phyloP scores from a whole-genome alignment of 345 rosid species.

The Melaleuca alternifolia region DNA sequence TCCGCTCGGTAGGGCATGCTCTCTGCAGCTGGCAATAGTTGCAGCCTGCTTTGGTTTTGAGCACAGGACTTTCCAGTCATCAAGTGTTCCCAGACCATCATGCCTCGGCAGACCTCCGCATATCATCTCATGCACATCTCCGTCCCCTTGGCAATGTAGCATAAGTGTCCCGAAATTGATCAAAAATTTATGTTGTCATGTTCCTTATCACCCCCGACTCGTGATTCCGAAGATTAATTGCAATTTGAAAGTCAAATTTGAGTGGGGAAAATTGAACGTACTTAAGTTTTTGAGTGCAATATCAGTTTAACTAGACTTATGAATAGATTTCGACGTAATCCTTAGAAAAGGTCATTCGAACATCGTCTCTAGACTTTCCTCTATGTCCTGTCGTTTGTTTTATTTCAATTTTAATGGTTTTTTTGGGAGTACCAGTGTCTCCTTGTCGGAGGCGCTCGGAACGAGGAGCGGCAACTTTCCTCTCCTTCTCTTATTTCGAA shows the following conservation, averaged over 20 bases:
- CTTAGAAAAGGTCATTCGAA: no score
- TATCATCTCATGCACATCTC: not conserved
- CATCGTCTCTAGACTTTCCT: no score
- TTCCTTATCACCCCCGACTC: not conserved
- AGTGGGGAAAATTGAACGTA: no score
- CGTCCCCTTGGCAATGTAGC: not conserved
- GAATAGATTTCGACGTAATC: not conserved
- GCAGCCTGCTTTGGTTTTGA: not conserved
- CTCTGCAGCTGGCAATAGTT: not conserved
- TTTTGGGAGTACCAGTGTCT: not conserved
- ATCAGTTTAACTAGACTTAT: not conserved
- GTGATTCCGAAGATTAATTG: not conserved
- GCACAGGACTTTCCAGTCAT: not conserved
- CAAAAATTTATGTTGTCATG: not conserved
- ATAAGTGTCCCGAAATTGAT: not conserved
- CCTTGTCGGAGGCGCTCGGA: not conserved
- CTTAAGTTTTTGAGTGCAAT: not conserved
- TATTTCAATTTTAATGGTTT: no score
- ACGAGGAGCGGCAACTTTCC: not conserved
- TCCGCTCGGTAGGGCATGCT: not conserved
- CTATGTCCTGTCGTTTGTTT: no score
- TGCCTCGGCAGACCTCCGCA: not conserved
- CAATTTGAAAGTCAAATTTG: not conserved
- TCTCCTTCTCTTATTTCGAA: conserved; percentile 4
- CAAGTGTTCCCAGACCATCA: not conserved